These are phyloP conservation scores for Clonostachys rhizophaga DNA, from an alignment of 2,329 filamentous ascomycete genomes.

Conservation along the genomic window DNA sequence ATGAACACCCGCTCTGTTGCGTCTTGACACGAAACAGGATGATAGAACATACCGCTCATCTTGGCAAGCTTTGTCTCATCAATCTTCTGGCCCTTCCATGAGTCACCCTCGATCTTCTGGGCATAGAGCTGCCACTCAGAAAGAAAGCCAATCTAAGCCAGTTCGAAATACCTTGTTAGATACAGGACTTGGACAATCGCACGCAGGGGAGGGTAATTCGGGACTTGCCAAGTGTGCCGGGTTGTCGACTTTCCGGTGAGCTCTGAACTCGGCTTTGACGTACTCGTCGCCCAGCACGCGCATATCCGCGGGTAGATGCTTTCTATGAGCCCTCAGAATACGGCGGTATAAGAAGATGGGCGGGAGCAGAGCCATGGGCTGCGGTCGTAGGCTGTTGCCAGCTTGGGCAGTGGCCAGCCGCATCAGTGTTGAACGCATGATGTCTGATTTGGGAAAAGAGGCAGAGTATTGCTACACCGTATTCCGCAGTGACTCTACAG, in stretches of 20 bases:
- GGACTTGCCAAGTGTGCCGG: conserved; percentile 77
- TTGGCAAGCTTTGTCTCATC: conserved; percentile 82
- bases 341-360: conserved; percentile 88
- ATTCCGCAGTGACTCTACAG: too few species aligned
- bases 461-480: neutral
- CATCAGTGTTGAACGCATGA: conserved; percentile 17
- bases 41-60: conserved; percentile 74
- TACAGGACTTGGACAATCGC: neutral
- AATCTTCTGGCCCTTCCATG: conserved; percentile 80
- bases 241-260: conserved; percentile 80
- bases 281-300: conserved; percentile 87
- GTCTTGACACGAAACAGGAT: neutral
- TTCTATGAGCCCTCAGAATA: conserved; percentile 80
- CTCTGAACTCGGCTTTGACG: conserved; percentile 86
- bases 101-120: conserved; percentile 82
- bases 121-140: conserved; percentile 96
- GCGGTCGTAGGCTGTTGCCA: conserved; percentile 21
- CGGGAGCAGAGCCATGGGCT: conserved; percentile 67
- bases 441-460: neutral
- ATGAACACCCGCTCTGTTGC: too few species aligned
- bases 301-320: conserved; percentile 67
- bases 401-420: conserved; percentile 29
- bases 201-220: too few species aligned
- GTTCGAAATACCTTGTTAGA: neutral
- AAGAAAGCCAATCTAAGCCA: conserved; percentile 80